Evolutionary conservation across 2,329 filamentous ascomycete species (phyloP), one percentile per base, ranked within the genome.

Genomic region (Penicillium hesseltinei): DNA sequence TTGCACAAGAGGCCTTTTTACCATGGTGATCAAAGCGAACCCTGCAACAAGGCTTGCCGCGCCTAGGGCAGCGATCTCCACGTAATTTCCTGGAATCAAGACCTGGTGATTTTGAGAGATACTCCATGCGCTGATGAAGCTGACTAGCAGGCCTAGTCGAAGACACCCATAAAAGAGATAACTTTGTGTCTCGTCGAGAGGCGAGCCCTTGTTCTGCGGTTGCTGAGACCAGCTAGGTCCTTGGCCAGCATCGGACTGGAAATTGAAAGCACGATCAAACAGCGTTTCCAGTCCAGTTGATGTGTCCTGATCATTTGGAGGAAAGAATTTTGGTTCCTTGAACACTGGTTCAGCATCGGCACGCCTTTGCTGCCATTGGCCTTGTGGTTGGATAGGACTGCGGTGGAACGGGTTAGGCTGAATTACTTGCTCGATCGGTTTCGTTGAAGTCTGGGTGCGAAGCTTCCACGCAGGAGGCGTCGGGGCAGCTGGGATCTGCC

Each of bases 261-360:
- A 68, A 65, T 74, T 77, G 54, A 81, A 81, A 4, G 78, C 71
- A 29, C 69, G 69, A 47, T 78, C 75, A 64, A 81, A 80, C 25
- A 81, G 63, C 40, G 66, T 73, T 63, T 81, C 79, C 11, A 81
- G 63, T 8, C 78, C 78, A 27, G 78, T 81, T 27, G 78, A 75
- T 21, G 72, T 70, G 45, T 68, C 66, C 59, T 73, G 68, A 56
- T 79, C 76, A 57, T 72, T 69, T 39, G 62, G 66, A 5, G 77
- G 75, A 51, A 81, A 80, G 64, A 81, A 80, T 42, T 65, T 78
- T 4, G 78, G 78, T 6, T 73, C 70, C n/a, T 75, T 74, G 58
- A 81, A 78, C 3, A 73, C 63, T 23, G 66, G 58, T 52, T 73
- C 71, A 17, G 66, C 50, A 27, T 61, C 56, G 15, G 53, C 44